phyloP scores from a whole-genome alignment of 2,329 filamentous ascomycete genomes.

The Arthrinium puccinioides region DNA sequence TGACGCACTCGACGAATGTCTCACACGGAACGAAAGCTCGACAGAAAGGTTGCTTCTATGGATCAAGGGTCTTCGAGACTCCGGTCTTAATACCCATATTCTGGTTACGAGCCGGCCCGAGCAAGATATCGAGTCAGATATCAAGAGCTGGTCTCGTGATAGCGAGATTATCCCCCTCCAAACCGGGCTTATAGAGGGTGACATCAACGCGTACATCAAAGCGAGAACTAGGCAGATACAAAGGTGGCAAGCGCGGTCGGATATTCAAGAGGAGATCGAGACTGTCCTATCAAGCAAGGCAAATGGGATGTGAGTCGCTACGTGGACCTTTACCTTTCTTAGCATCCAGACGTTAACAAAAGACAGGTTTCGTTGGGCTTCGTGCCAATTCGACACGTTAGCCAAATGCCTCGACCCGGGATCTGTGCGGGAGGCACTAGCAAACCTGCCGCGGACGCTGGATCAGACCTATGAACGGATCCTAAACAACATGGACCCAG shows the following conservation, averaged over 20 bases:
- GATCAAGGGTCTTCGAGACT: conserved; percentile 4
- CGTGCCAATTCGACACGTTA: conserved; percentile 12
- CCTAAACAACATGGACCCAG: conserved; percentile 2
- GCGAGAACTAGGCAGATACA: conserved; percentile 13
- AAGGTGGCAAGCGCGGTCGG: conserved; percentile 14
- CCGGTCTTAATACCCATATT: conserved; percentile 7
- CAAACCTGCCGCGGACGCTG: conserved; percentile 9
- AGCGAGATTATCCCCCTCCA: conserved; percentile 14
- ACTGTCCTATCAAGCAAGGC: conserved; percentile 12
- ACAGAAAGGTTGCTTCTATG: conserved; percentile 7
- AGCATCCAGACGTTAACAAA: conserved; percentile 1
- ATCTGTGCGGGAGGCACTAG: conserved; percentile 1
- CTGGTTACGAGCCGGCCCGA: conserved; percentile 18
- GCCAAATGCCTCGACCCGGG: conserved; percentile 8
- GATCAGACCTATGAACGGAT: conserved; percentile 12
- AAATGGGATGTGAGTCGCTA: conserved; percentile 20
- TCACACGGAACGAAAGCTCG: conserved; percentile 1
- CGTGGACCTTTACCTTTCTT: not conserved
- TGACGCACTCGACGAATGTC: conserved; percentile 23
- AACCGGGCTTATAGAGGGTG: conserved; percentile 11
- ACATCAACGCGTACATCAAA: conserved; percentile 18
- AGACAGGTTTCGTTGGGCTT: conserved; percentile 15
- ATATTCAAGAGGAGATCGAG: conserved; percentile 16
- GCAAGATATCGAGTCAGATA: conserved; percentile 12
- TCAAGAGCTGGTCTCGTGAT: conserved; percentile 8